phyloP scores from a whole-genome alignment of 2,329 filamentous ascomycete genomes.

The Diplodia mutila region DNA sequence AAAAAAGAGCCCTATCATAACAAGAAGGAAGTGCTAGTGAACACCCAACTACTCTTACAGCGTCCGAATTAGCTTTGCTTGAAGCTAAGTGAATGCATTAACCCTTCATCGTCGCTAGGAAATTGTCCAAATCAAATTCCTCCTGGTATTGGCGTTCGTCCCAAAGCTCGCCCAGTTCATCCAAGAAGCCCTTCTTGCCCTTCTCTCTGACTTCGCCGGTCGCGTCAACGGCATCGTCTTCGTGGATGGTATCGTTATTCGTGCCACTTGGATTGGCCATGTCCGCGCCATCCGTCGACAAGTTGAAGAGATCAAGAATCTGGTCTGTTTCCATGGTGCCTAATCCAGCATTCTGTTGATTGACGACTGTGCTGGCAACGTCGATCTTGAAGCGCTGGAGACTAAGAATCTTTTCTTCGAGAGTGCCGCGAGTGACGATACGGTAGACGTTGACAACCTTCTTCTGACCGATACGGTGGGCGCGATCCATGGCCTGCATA shows the following conservation, averaged over 20 bases:
- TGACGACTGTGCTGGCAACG: conserved; percentile 95
- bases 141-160: conserved; percentile 98
- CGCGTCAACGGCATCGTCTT: conserved; percentile 81
- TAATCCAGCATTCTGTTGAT: conserved; percentile 95
- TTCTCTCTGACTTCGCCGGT: conserved; percentile 91
- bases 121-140: conserved; percentile 94
- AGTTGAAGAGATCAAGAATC: conserved; percentile 93
- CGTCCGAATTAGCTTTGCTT: neutral
- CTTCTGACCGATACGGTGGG: conserved; percentile 98
- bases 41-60: conserved; percentile 6
- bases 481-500: conserved; percentile 97
- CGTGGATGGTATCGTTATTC: conserved; percentile 71
- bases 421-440: conserved; percentile 89
- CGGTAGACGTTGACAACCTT: conserved; percentile 99
- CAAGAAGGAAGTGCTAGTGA: neutral
- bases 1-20: neutral
- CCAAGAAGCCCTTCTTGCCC: conserved; percentile 94
- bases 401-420: conserved; percentile 98
- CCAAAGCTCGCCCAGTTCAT: conserved; percentile 95
- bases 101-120: conserved; percentile 87
- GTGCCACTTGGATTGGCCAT: conserved; percentile 69
- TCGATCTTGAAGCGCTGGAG: conserved; percentile 99
- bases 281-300: conserved; percentile 56
- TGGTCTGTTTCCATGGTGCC: conserved; percentile 98
- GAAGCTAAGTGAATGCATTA: conserved; percentile 28